Base-by-base conservation (phyloP, 1,284 basidiomycete species). In the Earliella scabrosa region DNA sequence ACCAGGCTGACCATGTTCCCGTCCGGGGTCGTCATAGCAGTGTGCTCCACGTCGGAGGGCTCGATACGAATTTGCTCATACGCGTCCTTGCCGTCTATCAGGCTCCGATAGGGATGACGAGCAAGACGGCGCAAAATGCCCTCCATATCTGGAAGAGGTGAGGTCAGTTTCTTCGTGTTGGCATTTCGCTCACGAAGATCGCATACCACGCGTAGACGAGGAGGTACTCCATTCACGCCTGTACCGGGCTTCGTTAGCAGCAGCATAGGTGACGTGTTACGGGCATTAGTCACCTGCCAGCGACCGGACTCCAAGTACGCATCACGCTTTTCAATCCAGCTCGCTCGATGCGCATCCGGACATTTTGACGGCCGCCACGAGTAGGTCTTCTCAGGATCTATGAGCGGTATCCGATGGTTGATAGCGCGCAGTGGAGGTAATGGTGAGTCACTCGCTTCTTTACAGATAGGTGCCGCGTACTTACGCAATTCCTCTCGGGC, bases 371-470 rank as follows among this genome's bases (percentile, higher is more conserved):
- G 70, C 14, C 69, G 55, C 61, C 67, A 75, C 0, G 59, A 35
- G 39, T 75, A 75, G 0, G 67, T 49, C 36, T 70, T 70, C 0
- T 52, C 40, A n/a, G 69, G 59, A 32, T 78, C 70, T 11, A 74
- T 72, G 5, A 78, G 35, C 0, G 74, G 74, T 3, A 78, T 77
- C 0, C 48, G 48, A 47, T 78, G 74, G 45, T 78, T 78, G 10
- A 78, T 71, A 0, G 58, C 69, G 1, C 72, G 51, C 1, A 75
- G 41, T 0, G 71, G 75, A 0, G 70, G 75, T 13, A 76, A 45
- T 0, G 57, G 58, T 5, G 71, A 69, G 9, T 74, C 65, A 0
- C 48, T 54, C 0, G 64, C 67, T 2, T 70, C 63, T 29, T 60
- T 62, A 44, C 71, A 75, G 0, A 75, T 53, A 2, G 65, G 59